Base-by-base conservation (phyloP, 192 early-diverging fungal species). In the Mycoemilia scoparia region DNA sequence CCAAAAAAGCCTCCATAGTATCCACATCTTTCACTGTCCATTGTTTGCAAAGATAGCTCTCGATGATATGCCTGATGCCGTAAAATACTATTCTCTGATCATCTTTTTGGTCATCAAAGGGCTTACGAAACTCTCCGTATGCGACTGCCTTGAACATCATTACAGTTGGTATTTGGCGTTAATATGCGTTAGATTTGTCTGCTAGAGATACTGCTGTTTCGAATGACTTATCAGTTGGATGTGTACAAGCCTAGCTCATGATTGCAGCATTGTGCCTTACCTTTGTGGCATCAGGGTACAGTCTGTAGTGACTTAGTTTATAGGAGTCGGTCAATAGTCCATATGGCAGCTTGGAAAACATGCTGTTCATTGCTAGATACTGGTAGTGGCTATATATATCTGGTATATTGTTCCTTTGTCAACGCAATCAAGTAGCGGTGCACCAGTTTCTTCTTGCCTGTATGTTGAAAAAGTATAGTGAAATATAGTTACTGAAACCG, bases 21-120 rank as follows among this genome's bases (percentile, higher is more conserved):
- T 68, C 65, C 1, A 89, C 69, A 39, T 89, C 81, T 24, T 67
- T 39, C 28, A 53, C 20, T 0, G 79, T 77, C 77, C 79, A 89
- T 29, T 48, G 58, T 33, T 57, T 57, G 20, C 46, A 38, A 12
- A 89, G 36, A 45, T 84, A 83, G 37, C 76, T 63, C 34, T 84
- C 79, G 30, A 89, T 67, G 27, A 89, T 66, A 65, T 83, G 82
- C n/a, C 78, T 71, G 7, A 86, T 72, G 9, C 86, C 86, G 54
- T 79, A 86, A 38, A 77, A 76, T 25, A 89, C 69, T 20, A 86
- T 71, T 28, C 86, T 77, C 15, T 57, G 45, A 52, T 89, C 86
- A 10, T 60, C 32, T 0, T 41, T 15, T 48, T 86, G 77, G 17
- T 70, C 65, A 33, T 82, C 56, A 46, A 58, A 82, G 3, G 63